Conservation (phyloP, 176 grass and related monocot genomes). For the Neostapfia colusana region DNA sequence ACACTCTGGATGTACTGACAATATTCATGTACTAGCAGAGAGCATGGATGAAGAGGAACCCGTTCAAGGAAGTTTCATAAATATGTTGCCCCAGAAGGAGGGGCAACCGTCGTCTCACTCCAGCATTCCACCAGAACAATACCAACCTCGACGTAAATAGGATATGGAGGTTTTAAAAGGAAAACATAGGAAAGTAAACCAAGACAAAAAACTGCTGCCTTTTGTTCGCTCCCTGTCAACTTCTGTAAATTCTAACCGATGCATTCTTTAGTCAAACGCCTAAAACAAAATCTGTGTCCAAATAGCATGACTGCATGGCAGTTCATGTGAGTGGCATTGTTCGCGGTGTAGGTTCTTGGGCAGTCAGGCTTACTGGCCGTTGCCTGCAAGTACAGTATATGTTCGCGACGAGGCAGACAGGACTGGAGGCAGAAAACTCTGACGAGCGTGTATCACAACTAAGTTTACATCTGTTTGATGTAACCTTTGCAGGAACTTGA, state of each 20-base stretch:
- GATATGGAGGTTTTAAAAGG: conserved; percentile 53
- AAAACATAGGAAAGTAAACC: conserved; percentile 53
- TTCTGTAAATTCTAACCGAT: conserved; percentile 61
- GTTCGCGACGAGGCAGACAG: conserved; percentile 20
- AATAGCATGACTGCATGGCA: conserved; percentile 28
- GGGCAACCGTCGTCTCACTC: conserved; percentile 74
- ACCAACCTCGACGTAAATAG: conserved; percentile 80
- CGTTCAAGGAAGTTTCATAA: conserved; percentile 82
- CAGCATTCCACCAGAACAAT: conserved; percentile 76
- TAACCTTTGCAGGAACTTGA: conserved; percentile 26
- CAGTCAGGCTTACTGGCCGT: conserved; percentile 6
- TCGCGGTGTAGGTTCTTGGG: conserved; percentile 24
- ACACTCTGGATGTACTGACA: conserved; percentile 21
- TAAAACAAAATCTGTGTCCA: conserved; percentile 25
- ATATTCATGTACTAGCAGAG: conserved; percentile 47
- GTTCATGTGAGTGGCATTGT: conserved; percentile 16
- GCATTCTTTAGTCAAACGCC: conserved; percentile 43
- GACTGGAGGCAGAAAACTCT: neutral
- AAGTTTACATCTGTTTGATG: conserved; percentile 1
- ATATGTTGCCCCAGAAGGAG: conserved; percentile 81
- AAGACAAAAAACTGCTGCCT: conserved; percentile 36
- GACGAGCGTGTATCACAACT: conserved; percentile 30
- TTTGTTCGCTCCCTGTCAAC: conserved; percentile 41
- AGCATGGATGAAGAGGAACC: conserved; percentile 64
- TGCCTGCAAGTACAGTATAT: conserved; percentile 21